Percentiles rank a stretch among this genome's conserved stretches.
Evolutionary conservation across 352 stramenopile genomes (phyloP).

Genomic region (Pelagophyceae sp.): DNA sequence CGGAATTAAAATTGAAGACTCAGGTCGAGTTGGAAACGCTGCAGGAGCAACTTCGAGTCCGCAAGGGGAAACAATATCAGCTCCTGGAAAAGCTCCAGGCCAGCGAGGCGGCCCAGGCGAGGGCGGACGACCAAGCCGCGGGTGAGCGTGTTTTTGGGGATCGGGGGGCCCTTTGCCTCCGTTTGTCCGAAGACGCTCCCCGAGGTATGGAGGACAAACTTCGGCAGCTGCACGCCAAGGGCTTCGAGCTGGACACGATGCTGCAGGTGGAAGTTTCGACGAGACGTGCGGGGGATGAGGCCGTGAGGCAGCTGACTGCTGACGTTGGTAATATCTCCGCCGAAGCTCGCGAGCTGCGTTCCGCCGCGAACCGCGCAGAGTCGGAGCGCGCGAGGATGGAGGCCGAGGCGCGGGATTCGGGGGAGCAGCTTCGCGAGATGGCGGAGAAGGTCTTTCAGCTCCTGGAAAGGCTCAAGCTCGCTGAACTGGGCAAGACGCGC

Average conservation of each 20-base stretch:
- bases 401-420: conserved; percentile 81
- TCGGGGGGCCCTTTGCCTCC: no score
- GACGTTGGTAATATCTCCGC: conserved; percentile 47
- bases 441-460: conserved; percentile 92
- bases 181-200: no score
- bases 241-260: conserved; percentile 83
- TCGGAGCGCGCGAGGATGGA: conserved; percentile 85
- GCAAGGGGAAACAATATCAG: conserved; percentile 95
- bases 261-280: conserved; percentile 82
- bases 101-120: conserved; percentile 78
- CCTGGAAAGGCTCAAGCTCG: conserved; percentile 85
- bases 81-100: conserved; percentile 88
- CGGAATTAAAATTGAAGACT: conserved; percentile 84
- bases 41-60: conserved; percentile 85
- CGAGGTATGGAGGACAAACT: conserved; percentile 84
- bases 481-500: conserved; percentile 88
- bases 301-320: conserved; percentile 48
- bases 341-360: conserved; percentile 72
- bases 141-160: background rate
- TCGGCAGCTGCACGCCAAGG: conserved; percentile 67
- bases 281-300: conserved; percentile 77
- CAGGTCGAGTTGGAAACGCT: conserved; percentile 86
- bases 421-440: conserved; percentile 89
- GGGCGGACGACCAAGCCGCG: conserved; percentile 71
- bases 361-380: conserved; percentile 75